These are phyloP conservation scores for Sclerotinia subarctica DNA, from an alignment of 2,329 filamentous ascomycete genomes.

Conservation along the genomic window DNA sequence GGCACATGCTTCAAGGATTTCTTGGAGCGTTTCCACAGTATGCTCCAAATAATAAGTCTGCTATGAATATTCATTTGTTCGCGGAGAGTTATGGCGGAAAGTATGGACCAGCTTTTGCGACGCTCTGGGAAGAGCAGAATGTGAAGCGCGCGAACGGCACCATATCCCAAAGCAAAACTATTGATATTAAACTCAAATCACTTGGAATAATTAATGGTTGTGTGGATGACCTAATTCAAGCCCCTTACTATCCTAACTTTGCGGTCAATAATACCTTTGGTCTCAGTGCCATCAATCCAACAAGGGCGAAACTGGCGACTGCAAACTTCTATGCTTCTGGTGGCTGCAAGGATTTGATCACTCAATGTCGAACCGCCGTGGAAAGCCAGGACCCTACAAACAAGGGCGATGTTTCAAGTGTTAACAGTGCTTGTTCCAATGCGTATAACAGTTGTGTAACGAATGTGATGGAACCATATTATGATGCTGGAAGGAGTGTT, in stretches of 20 bases:
- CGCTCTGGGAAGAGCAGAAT: conserved; percentile 61
- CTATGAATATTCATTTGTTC: conserved; percentile 60
- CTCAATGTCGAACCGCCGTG: conserved; percentile 49
- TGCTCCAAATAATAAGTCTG: conserved; percentile 50
- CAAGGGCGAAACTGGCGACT: conserved; percentile 47
- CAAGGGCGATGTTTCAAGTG: conserved; percentile 41
- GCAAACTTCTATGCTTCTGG: conserved; percentile 45
- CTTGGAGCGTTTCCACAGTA: conserved; percentile 57
- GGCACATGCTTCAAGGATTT: conserved; percentile 59
- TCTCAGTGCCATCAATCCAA: conserved; percentile 53
- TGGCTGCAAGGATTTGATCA: conserved; percentile 55
- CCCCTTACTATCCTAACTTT: conserved; percentile 54
- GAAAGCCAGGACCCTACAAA: conserved; percentile 42
- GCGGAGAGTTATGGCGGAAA: conserved; percentile 69
- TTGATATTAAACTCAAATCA: conserved; percentile 59
- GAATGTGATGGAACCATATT: conserved; percentile 39
- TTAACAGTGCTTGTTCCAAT: conserved; percentile 39
- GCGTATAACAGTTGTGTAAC: conserved; percentile 39
- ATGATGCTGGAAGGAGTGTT: conserved; percentile 37
- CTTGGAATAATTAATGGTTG: conserved; percentile 71
- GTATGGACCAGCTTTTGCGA: conserved; percentile 64
- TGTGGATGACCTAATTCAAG: conserved; percentile 62
- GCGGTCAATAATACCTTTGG: conserved; percentile 65
- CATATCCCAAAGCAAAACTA: conserved; percentile 48
- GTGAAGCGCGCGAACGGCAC: conserved; percentile 49